phyloP scores from a whole-genome alignment of 345 rosid genomes.

The Viola odorata region DNA sequence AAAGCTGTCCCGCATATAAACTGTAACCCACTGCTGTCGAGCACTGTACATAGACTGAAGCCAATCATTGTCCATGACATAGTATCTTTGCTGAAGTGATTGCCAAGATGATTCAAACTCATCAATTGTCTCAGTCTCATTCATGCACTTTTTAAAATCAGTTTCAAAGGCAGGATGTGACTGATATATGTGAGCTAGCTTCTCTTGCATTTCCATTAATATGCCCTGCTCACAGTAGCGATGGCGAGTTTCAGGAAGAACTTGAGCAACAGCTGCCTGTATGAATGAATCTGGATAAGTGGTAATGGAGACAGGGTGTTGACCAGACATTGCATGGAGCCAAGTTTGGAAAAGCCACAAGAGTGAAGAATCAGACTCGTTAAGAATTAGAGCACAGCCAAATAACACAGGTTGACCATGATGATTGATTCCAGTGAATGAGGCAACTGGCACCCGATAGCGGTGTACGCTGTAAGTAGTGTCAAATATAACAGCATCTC shows the following conservation, averaged over 20 bases:
- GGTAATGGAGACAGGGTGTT: slow-evolving; percentile 12
- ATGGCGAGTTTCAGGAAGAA: slow-evolving; percentile 52
- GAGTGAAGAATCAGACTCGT: too few relatives aligned
- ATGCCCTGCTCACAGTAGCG: slow-evolving; percentile 59
- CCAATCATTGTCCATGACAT: slow-evolving; percentile 56
- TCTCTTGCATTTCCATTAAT: slow-evolving; percentile 49
- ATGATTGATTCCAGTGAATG: too few relatives aligned
- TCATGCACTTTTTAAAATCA: slow-evolving; percentile 46
- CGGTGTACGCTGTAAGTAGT: too few relatives aligned
- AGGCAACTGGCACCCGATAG: too few relatives aligned
- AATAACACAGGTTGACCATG: too few relatives aligned
- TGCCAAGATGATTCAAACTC: slow-evolving; percentile 53
- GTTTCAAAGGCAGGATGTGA: slow-evolving; percentile 44
- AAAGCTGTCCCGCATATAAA: slow-evolving; percentile 51
- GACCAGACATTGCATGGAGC: too few relatives aligned
- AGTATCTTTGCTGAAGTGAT: slow-evolving; percentile 40
- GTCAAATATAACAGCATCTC: too few relatives aligned
- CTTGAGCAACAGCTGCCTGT: slow-evolving; percentile 47
- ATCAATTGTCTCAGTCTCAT: slow-evolving; percentile 44
- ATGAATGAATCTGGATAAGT: slow-evolving; percentile 52
- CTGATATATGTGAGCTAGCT: slow-evolving; percentile 38
- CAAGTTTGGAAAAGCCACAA: too few relatives aligned
- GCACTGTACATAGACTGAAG: slow-evolving; percentile 44
- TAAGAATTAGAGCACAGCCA: too few relatives aligned
- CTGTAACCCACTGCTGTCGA: slow-evolving; percentile 62